phyloP scores from a whole-genome alignment of 306 rosid species.

The Inga oerstediana region DNA sequence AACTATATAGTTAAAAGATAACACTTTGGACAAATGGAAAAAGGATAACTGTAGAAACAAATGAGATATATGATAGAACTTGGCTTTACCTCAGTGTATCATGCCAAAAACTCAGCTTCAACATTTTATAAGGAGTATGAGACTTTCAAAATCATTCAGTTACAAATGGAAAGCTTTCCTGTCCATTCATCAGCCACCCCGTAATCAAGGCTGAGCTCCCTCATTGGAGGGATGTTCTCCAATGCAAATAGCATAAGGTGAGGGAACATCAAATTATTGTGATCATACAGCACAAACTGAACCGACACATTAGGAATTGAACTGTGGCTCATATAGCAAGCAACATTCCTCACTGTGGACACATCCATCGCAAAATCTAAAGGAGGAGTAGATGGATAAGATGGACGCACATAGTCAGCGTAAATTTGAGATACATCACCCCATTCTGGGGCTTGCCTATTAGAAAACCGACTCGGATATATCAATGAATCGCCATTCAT shows the following conservation, averaged over 20 bases:
- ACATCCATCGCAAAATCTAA: slow-evolving; percentile 93
- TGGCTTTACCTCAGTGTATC: slow-evolving; percentile 49
- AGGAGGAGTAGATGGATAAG: slow-evolving; percentile 81
- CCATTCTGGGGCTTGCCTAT: slow-evolving; percentile 84
- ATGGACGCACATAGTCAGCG: slow-evolving; percentile 63
- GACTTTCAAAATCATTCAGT: slow-evolving; percentile 49
- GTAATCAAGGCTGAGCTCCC: slow-evolving; percentile 97
- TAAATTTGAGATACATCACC: slow-evolving; percentile 78
- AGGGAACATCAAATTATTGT: slow-evolving; percentile 88
- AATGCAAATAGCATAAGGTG: slow-evolving; percentile 90
- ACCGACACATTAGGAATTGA: slow-evolving; percentile 79
- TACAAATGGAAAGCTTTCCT: slow-evolving; percentile 74
- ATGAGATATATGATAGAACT: slow-evolving; percentile 16
- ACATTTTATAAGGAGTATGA: slow-evolving; percentile 36
- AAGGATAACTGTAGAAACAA: not conserved
- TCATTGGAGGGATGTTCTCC: slow-evolving; percentile 98
- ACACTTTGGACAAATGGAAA: slow-evolving; percentile 15
- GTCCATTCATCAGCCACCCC: slow-evolving; percentile 83
- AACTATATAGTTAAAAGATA: slow-evolving; percentile 10
- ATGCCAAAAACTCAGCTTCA: slow-evolving; percentile 45
- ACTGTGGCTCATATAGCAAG: slow-evolving; percentile 95
- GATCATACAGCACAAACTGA: slow-evolving; percentile 86
- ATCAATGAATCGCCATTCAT: slow-evolving; percentile 90
- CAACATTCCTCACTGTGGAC: slow-evolving; percentile 92
- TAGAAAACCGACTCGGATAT: slow-evolving; percentile 72